These are phyloP conservation scores for Gloeostereum incarnatum DNA, from an alignment of 768 basidiomycete genomes.

Conservation along the genomic window DNA sequence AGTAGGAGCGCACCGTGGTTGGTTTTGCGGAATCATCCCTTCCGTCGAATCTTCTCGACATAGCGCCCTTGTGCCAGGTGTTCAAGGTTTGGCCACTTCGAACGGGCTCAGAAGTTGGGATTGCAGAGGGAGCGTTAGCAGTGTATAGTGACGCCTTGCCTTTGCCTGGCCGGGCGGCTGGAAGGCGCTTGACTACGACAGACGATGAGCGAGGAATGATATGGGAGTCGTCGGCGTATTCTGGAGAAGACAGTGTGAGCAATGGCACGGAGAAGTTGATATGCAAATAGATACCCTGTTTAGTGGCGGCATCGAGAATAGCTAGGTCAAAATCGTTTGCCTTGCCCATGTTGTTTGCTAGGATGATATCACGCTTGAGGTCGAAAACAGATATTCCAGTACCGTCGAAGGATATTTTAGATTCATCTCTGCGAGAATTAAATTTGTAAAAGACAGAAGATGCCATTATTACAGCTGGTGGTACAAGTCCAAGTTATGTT, in stretches of 20 bases:
- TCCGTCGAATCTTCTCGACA: conserved; percentile 87
- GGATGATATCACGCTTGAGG: conserved; percentile 96
- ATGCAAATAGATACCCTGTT: conserved; percentile 58
- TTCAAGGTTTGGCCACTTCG: conserved; percentile 26
- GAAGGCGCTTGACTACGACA: conserved; percentile 86
- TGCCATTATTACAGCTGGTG: conserved; percentile 47
- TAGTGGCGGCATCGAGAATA: conserved; percentile 74
- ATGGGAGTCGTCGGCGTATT: conserved; percentile 85
- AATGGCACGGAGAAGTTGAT: neutral
- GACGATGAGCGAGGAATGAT: conserved; percentile 94
- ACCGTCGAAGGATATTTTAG: conserved; percentile 94
- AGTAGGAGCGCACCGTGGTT: conserved; percentile 22
- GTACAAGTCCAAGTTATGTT: no score
- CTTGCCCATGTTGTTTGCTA: conserved; percentile 93
- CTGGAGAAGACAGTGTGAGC: conserved; percentile 30
- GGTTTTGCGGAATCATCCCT: conserved; percentile 51
- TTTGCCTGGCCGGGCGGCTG: conserved; percentile 72
- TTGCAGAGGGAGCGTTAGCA: conserved; percentile 29
- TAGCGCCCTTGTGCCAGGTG: conserved; percentile 62
- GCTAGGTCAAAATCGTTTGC: conserved; percentile 95
- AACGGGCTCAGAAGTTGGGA: conserved; percentile 41
- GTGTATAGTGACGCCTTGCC: conserved; percentile 77
- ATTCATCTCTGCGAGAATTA: conserved; percentile 91
- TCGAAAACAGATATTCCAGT: conserved; percentile 99
- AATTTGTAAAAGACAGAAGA: conserved; percentile 99